Conservation (phyloP, 352 stramenopile genomes). For the Globisporangium megalacanthum region DNA sequence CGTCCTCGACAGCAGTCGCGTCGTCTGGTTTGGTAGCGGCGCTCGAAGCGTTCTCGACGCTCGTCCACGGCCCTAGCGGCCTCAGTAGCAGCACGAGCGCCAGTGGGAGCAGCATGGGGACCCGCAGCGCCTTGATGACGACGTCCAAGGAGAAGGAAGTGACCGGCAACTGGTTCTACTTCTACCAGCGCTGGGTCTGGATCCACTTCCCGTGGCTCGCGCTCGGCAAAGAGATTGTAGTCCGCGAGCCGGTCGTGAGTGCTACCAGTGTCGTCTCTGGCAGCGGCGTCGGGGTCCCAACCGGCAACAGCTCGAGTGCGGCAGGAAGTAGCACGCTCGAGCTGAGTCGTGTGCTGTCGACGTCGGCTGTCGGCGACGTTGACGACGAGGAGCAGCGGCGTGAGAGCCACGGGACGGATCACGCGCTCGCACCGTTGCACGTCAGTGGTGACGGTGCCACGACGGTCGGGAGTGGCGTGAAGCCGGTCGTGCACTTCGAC, state of each 20-base stretch:
- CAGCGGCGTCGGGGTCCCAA: neutral
- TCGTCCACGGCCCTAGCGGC: constrained; percentile 13
- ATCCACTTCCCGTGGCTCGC: constrained; percentile 92
- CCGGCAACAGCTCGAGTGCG: neutral
- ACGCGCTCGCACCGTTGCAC: neutral
- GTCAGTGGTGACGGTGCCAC: neutral
- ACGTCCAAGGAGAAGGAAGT: constrained; percentile 35
- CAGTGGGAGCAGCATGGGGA: neutral
- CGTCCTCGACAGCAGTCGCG: constrained; percentile 22
- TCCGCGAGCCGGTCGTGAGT: constrained; percentile 41
- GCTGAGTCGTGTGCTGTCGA: constrained; percentile 1
- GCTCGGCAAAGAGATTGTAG: constrained; percentile 59
- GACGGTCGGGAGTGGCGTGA: constrained; percentile 2
- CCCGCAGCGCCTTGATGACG: constrained; percentile 1
- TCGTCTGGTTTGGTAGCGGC: constrained; percentile 14
- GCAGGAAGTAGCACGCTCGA: neutral
- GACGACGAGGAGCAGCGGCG: constrained; percentile 20
- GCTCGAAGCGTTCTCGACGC: constrained; percentile 20
- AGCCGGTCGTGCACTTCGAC: constrained; percentile 36
- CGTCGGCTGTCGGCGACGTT: constrained; percentile 5
- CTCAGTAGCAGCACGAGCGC: neutral
- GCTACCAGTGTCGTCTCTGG: constrained; percentile 16
- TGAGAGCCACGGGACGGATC: constrained; percentile 2
- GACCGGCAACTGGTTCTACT: constrained; percentile 73
- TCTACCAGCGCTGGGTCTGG: constrained; percentile 91